These are phyloP conservation scores for Stenocarpella maydis DNA, from an alignment of 2,329 filamentous ascomycete species.

Conservation along the genomic window DNA sequence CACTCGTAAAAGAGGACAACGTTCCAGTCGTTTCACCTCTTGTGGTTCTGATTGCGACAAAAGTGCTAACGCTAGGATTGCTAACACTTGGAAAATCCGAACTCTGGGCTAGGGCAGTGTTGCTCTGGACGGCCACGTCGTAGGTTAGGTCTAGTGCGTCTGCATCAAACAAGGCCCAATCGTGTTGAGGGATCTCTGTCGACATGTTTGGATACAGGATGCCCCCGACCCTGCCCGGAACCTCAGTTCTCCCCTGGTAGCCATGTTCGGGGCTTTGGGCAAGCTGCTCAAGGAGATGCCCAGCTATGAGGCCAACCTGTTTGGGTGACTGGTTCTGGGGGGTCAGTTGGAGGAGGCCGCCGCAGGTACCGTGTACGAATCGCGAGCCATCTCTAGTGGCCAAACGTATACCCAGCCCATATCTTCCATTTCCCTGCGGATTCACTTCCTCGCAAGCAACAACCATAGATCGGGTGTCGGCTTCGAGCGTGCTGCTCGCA, in stretches of 20 bases:
- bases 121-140: background rate
- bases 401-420: conserved; percentile 1
- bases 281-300: background rate
- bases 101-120: background rate
- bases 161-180: background rate
- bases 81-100: too few species aligned
- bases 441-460: background rate
- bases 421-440: too few species aligned
- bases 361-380: background rate
- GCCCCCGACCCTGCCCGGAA: background rate
- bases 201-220: background rate
- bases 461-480: background rate
- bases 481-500: too few species aligned
- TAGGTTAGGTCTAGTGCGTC: too few species aligned
- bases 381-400: background rate
- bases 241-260: too few species aligned
- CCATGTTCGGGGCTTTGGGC: background rate
- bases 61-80: background rate
- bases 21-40: background rate
- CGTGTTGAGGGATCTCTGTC: background rate
- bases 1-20: background rate
- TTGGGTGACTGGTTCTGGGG: background rate
- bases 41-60: background rate
- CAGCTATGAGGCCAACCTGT: background rate
- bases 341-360: background rate